Conservation (phyloP, 495 filamentous ascomycete species). For the Aspergillus saccharolyticus region DNA sequence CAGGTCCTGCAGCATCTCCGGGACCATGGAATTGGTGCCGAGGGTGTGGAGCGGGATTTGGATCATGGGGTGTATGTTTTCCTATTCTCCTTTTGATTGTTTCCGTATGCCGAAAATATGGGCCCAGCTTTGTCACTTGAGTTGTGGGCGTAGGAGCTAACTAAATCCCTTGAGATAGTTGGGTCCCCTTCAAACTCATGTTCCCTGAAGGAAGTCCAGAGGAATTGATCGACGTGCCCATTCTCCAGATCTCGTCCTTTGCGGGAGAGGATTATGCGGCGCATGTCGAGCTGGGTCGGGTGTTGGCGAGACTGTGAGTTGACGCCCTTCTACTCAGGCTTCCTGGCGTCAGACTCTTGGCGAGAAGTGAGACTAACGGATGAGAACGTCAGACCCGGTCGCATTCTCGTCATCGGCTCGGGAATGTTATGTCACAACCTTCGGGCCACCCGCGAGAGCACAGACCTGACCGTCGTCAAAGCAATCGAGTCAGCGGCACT, state of each 20-base stretch:
- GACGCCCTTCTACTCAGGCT: no score
- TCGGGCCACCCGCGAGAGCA: neutral
- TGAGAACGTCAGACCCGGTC: neutral
- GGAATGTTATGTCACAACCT: slow-evolving; percentile 3
- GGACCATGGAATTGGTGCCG: neutral
- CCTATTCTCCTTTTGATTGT: neutral
- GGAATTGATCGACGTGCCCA: neutral
- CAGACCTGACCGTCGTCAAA: neutral
- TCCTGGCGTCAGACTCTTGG: neutral
- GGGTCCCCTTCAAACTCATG: slow-evolving; percentile 3
- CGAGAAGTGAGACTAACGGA: neutral
- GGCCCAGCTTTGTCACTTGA: no score
- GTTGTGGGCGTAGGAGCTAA: neutral
- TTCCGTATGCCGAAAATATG: neutral
- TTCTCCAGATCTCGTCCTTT: neutral
- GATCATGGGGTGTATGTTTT: slow-evolving; percentile 1
- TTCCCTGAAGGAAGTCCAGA: neutral
- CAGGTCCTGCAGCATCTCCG: neutral
- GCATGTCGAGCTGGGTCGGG: neutral
- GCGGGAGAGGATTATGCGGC: neutral
- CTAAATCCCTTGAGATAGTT: neutral
- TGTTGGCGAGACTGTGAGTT: neutral
- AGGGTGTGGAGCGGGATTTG: neutral
- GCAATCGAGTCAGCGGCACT: neutral
- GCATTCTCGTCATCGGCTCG: neutral